Percentiles rank a stretch among this genome's conserved stretches.
These are phyloP conservation scores for Cornus suecica DNA, from an alignment of 148 eudicot species.

Conservation along the genomic window DNA sequence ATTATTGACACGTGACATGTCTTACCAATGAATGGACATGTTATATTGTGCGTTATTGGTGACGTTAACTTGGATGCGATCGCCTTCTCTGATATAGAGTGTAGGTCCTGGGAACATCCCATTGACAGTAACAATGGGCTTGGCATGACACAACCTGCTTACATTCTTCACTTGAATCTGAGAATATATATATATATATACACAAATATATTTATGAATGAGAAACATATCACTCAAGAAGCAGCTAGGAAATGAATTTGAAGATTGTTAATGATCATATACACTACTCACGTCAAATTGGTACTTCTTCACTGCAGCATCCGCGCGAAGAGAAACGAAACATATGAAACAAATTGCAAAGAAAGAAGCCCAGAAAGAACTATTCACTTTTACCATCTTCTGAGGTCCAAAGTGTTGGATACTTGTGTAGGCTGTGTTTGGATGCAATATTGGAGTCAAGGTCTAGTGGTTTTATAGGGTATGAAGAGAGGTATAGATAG, in stretches of 20 bases:
- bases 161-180: constrained; percentile 52
- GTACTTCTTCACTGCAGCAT: constrained; percentile 41
- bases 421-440: not conserved
- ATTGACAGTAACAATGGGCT: constrained; percentile 64
- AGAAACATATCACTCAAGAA: not conserved
- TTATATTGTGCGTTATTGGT: constrained; percentile 54
- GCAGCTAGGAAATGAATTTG: not conserved
- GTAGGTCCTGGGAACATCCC: constrained; percentile 76
- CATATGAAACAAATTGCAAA: constrained; percentile 16
- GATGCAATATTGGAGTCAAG: not conserved
- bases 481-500: not conserved
- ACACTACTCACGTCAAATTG: constrained; percentile 51
- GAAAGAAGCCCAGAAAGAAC: constrained; percentile 5
- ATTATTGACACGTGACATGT: not conserved
- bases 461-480: not conserved
- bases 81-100: constrained; percentile 60
- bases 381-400: constrained; percentile 3
- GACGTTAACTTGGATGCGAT: constrained; percentile 47
- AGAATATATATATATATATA: not conserved
- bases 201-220: too few relatives aligned
- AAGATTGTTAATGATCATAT: not conserved
- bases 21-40: constrained; percentile 47
- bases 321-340: constrained; percentile 14
- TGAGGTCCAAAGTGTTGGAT: not conserved
- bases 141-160: constrained; percentile 60